Conservation (phyloP, 257 asterid genomes). For the Nicotiana obtusifolia region DNA sequence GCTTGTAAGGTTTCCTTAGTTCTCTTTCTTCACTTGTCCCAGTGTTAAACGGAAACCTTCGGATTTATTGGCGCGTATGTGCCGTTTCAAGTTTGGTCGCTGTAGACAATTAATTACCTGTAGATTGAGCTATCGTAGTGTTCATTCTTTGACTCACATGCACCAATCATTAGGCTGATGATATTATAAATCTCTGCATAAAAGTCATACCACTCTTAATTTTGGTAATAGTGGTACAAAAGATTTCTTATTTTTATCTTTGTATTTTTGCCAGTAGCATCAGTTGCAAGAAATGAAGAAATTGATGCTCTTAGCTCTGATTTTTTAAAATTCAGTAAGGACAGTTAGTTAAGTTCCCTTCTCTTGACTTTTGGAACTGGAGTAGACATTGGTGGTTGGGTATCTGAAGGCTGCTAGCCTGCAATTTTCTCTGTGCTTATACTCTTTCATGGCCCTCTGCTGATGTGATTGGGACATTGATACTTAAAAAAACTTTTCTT, state of each 20-base stretch:
- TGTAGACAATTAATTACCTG: conserved; percentile 29
- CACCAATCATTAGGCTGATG: background rate
- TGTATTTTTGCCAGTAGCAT: background rate
- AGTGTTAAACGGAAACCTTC: conserved; percentile 17
- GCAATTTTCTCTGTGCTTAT: too few species aligned
- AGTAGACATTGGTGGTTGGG: too few species aligned
- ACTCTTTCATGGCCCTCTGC: too few species aligned
- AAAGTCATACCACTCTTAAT: background rate
- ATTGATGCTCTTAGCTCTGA: too few species aligned
- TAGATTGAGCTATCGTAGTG: conserved; percentile 16
- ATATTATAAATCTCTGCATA: background rate
- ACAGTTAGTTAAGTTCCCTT: too few species aligned
- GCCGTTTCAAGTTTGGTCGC: conserved; percentile 20
- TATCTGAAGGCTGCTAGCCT: too few species aligned
- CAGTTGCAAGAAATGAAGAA: too few species aligned
- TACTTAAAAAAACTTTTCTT: background rate
- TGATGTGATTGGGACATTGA: background rate
- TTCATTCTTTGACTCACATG: background rate
- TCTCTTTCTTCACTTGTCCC: conserved; percentile 24
- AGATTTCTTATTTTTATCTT: background rate
- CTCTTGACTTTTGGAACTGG: too few species aligned
- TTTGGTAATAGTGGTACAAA: background rate
- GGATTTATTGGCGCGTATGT: conserved; percentile 20
- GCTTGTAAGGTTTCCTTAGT: conserved; percentile 31
- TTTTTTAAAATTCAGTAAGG: too few species aligned